A percentile compares a stretch with the other conserved stretches of the same genome.
Evolutionary conservation across 2,329 filamentous ascomycete genomes (phyloP).

Genomic region (Aspergillus floridensis): DNA sequence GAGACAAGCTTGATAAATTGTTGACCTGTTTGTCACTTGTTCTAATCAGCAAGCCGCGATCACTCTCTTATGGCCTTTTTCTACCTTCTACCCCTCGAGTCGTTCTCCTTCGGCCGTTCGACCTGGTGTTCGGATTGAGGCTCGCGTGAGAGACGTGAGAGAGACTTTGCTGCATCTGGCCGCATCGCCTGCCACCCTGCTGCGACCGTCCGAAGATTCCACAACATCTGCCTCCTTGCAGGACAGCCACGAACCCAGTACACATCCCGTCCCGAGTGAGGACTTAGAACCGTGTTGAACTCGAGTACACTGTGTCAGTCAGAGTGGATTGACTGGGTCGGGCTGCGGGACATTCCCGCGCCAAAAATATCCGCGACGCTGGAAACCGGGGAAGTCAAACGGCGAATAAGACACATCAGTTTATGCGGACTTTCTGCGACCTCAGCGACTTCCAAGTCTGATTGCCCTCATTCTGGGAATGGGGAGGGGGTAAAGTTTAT

Average conservation of each 20-base stretch:
- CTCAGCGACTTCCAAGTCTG: not conserved
- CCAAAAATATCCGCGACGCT: constrained; percentile 11
- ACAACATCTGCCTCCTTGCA: constrained; percentile 13
- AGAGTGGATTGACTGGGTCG: too few relatives aligned
- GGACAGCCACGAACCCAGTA: not conserved
- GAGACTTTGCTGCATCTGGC: not conserved
- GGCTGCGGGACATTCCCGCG: constrained; percentile 14
- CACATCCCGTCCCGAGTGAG: not conserved
- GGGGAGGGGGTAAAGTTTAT: not conserved
- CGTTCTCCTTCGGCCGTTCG: constrained; percentile 3
- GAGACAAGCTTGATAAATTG: not conserved
- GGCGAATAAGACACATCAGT: too few relatives aligned
- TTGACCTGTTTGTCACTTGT: not conserved
- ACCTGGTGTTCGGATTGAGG: constrained; percentile 7
- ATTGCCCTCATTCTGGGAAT: not conserved
- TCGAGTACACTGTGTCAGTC: too few relatives aligned
- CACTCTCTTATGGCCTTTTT: constrained; percentile 8
- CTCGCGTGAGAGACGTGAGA: constrained; percentile 10
- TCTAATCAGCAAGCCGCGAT: constrained; percentile 7
- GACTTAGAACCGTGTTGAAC: not conserved
- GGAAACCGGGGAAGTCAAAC: not conserved
- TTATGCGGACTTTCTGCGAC: too few relatives aligned
- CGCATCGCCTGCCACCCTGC: constrained; percentile 7
- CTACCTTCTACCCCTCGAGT: not conserved
- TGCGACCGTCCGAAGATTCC: constrained; percentile 6